Base-by-base conservation (phyloP, 163 green algal genomes). In the Volvox carteri region DNA sequence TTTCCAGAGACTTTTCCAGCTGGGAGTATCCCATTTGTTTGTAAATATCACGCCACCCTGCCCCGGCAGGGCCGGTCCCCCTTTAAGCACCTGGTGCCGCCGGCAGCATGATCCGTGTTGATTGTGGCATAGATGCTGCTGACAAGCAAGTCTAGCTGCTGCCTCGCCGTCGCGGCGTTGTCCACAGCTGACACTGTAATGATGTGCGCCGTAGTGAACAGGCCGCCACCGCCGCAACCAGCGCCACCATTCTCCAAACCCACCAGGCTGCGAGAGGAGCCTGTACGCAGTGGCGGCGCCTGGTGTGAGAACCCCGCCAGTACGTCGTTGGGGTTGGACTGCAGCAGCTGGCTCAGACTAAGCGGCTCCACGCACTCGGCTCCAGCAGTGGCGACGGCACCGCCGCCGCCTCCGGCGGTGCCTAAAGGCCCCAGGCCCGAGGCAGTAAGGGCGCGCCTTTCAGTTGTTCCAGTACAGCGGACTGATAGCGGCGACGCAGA, bases 121-220 rank as follows among this genome's bases (percentile, higher is more conserved):
- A 86, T 78, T 41, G 79, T 86, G n/a, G 79, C 62, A 41, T 78
- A 42, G 42, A 86, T 78, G 79, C 8, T 37, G 42, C 42, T 68
- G 7, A 86, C 44, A 30, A 86, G 79, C 62, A 86, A 60, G 30
- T 86, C 79, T 60, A 86, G 60, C 62, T 86, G 79, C 42, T 68
- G 78, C 54, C 78, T 56, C 39, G 56, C 56, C 39, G 37, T 44
- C 18, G 37, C 78, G 2, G 78, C 78, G 19, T 44, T 30, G 54
- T 74, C 78, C 37, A 75, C 54, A 18, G 23, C 58, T 58, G 39
- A 65, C 7, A 85, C 78, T 25, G 78, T 85, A 19, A 85, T 74
- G 52, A 85, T 75, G 0, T 54, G 74, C 0, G 78, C 78, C n/a
- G 75, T 12, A 2, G 42, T 37, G 62, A 74, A 74, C 7, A 28